Conservation (phyloP, 208 protist species). For the Trypanosoma rangeli region DNA sequence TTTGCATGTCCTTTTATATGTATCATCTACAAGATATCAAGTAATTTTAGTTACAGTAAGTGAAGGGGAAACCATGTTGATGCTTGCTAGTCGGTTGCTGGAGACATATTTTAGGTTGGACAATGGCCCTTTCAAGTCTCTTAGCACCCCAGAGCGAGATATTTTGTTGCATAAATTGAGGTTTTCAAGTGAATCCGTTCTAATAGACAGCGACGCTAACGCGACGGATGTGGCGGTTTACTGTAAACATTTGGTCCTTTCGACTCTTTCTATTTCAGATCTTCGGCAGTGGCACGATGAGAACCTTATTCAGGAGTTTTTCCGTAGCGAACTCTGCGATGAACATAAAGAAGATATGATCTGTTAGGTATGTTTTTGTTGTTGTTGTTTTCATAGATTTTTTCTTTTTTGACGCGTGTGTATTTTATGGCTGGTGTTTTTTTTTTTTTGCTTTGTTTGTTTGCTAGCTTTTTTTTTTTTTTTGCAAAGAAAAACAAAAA, state of each 20-base stretch:
- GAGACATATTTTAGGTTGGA: constrained; percentile 40
- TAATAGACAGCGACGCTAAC: constrained; percentile 15
- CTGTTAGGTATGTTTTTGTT: constrained; percentile 1
- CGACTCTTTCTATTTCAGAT: constrained; percentile 25
- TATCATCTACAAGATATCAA: constrained; percentile 31
- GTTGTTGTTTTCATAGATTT: constrained; percentile 21
- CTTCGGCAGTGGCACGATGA: constrained; percentile 21
- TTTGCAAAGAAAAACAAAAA: background rate
- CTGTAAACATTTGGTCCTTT: constrained; percentile 37
- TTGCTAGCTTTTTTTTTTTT: background rate
- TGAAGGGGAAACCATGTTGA: constrained; percentile 36
- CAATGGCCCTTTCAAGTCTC: constrained; percentile 37
- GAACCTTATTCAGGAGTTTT: constrained; percentile 33
- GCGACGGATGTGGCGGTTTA: constrained; percentile 28
- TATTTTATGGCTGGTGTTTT: constrained; percentile 12
- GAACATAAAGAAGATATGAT: constrained; percentile 4
- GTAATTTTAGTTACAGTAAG: constrained; percentile 39
- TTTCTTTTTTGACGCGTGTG: constrained; percentile 10
- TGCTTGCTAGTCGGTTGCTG: constrained; percentile 29
- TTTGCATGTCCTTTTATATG: constrained; percentile 43
- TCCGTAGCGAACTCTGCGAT: constrained; percentile 17
- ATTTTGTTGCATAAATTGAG: constrained; percentile 22
- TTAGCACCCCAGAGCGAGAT: constrained; percentile 16
- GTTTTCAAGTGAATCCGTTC: constrained; percentile 39
- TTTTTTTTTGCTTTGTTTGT: constrained; percentile 11